Evolutionary conservation across 495 filamentous ascomycete species (phyloP), one percentile per base, ranked within the genome.

Genomic region (Evernia prunastri): DNA sequence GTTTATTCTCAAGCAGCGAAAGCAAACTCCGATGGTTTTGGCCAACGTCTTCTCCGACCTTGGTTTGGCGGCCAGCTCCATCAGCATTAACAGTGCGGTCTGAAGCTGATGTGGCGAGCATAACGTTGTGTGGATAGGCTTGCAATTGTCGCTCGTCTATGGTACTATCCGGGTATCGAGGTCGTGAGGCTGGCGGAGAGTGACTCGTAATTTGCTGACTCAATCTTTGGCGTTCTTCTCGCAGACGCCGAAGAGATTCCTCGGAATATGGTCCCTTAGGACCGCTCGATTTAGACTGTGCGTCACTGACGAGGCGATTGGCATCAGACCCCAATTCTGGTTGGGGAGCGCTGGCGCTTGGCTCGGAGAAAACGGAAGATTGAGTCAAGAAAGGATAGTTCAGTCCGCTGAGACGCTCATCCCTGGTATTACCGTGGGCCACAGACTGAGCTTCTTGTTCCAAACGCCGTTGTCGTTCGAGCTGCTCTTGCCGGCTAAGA

Each of bases 41-140:
- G 13, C 75, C 60, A 31, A 77, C 70, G 47, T 86, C 80, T 45
- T 86, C 82, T 60, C 87, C 89, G 29, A 88, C 85, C 57, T 85
- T 81, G 31, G 73, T 76, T 25, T 73, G 75, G 17, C 59, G 63
- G 13, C 59, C 45, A 8, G 39, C 45, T 18, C 40, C 39, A 40
- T 69, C 60, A 7, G 58, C 18, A 39, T 43, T 62, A 15, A 49
- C 63, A 42, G 53, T 37, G 37, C 58, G 63, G 39, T 68, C 63
- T 59, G 47, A 17, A 39, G 49, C 40, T 13, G 60, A 47, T 45
- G 64, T 42, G 59, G 57, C 35, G 11, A 59, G 56, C 20, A 59
- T 42, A 8, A 54, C 25, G 37, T 60, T 64, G 31, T 58, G 40
- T 37, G 33, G 40, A 31, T 45, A 61, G 12, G 45, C 51, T 37